Conservation (phyloP, 169 alveolate genomes). For the Eimeria praecox region DNA sequence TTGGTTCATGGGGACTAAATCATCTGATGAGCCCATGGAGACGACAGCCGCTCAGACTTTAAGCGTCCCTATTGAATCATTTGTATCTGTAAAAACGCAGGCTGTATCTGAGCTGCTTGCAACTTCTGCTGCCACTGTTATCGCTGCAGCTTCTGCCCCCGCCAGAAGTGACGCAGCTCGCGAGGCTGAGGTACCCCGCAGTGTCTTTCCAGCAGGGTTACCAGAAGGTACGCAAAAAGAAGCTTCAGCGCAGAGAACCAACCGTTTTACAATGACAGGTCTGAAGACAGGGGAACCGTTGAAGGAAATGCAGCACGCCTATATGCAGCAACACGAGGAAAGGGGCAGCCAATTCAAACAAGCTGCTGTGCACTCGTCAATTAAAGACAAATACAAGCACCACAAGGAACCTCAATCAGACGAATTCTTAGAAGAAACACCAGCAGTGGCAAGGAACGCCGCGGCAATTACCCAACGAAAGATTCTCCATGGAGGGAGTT, state of each 20-base stretch:
- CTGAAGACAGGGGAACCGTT: background rate
- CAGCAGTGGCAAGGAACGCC: background rate
- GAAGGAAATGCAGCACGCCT: background rate
- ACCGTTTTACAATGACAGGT: background rate
- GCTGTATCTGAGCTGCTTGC: slow-evolving; percentile 31
- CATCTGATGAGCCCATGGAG: background rate
- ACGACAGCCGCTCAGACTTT: background rate
- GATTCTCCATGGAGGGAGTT: background rate
- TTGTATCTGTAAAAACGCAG: slow-evolving; percentile 13
- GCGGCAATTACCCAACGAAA: background rate
- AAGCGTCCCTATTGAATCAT: background rate
- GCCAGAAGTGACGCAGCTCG: background rate
- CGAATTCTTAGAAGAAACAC: background rate
- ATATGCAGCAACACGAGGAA: background rate
- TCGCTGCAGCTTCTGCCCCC: slow-evolving; percentile 10
- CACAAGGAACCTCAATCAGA: background rate
- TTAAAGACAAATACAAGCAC: background rate
- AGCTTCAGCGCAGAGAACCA: slow-evolving; percentile 4
- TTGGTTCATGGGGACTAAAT: background rate
- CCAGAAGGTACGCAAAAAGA: background rate
- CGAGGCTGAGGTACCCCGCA: background rate
- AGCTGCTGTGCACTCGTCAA: background rate
- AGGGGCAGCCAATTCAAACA: background rate
- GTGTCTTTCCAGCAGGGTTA: background rate
- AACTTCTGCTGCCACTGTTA: slow-evolving; percentile 51